Conservation (phyloP, 2,329 filamentous ascomycete species). For the Beauveria varroae region DNA sequence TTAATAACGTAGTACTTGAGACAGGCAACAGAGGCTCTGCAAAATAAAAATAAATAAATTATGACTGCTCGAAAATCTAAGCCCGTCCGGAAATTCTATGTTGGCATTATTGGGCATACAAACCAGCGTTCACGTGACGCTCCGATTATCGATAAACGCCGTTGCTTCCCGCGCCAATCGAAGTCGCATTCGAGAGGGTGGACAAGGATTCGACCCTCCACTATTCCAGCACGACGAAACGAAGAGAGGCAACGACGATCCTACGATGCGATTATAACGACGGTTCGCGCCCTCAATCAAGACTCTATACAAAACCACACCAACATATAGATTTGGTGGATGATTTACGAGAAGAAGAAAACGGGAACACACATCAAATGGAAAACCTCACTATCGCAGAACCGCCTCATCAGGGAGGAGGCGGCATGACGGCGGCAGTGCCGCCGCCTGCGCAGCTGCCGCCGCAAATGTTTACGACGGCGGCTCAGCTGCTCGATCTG, state of each 20-base stretch:
- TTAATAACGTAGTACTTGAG: no score
- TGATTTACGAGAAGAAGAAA: background rate
- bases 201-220: background rate
- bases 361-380: conserved; percentile 23
- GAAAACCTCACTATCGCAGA: conserved; percentile 47
- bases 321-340: no score
- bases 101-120: background rate
- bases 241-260: background rate
- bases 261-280: conserved; percentile 7
- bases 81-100: background rate
- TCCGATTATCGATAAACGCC: background rate
- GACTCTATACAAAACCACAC: background rate
- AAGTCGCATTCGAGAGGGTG: background rate
- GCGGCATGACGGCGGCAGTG: conserved; percentile 23
- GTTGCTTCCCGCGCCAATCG: background rate
- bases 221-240: background rate
- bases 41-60: background rate
- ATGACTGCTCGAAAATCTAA: background rate
- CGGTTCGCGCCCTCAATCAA: background rate
- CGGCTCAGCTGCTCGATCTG: conserved; percentile 87
- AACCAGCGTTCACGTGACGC: background rate
- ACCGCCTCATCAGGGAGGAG: conserved; percentile 31
- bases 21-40: no score
- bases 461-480: conserved; percentile 97
- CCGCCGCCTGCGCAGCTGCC: conserved; percentile 57